A percentile compares a stretch with the other conserved stretches of the same genome.
Conservation (phyloP, 1,139 yeast species). For the Taphrina flavorubra region DNA sequence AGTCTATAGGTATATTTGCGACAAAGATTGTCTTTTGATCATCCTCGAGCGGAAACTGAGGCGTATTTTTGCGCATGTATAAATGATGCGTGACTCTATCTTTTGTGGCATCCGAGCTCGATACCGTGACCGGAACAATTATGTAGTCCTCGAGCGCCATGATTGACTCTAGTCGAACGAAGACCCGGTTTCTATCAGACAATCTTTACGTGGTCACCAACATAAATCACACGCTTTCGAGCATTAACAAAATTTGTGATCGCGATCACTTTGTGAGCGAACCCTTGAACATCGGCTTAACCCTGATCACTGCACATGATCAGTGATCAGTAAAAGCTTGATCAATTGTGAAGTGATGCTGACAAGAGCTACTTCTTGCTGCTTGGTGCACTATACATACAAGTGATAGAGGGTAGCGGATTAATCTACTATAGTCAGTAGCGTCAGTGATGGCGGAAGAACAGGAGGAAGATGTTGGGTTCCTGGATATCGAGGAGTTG, state of each 20-base stretch:
- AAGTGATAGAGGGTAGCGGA: too few relatives aligned
- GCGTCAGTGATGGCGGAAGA: too few relatives aligned
- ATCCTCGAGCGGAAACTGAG: constrained; percentile 36
- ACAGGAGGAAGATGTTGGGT: constrained; percentile 20
- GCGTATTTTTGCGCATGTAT: constrained; percentile 45
- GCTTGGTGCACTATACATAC: not conserved
- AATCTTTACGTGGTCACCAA: too few relatives aligned
- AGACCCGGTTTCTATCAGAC: too few relatives aligned
- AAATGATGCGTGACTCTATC: constrained; percentile 42
- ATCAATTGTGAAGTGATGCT: too few relatives aligned
- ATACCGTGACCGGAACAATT: constrained; percentile 14
- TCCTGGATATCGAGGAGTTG: constrained; percentile 60
- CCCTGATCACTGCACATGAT: not conserved
- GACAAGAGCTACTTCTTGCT: not conserved
- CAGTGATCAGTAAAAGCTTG: not conserved
- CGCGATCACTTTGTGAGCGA: not conserved
- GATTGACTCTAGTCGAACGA: not conserved
- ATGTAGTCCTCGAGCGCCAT: constrained; percentile 35
- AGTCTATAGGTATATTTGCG: constrained; percentile 47
- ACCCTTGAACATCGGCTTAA: not conserved
- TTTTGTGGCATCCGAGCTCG: constrained; percentile 5
- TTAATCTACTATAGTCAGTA: too few relatives aligned
- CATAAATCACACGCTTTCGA: not conserved
- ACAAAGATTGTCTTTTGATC: constrained; percentile 44
- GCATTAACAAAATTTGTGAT: constrained; percentile 8